phyloP scores from a whole-genome alignment of 164 flowering plant species.

The Santalum album region DNA sequence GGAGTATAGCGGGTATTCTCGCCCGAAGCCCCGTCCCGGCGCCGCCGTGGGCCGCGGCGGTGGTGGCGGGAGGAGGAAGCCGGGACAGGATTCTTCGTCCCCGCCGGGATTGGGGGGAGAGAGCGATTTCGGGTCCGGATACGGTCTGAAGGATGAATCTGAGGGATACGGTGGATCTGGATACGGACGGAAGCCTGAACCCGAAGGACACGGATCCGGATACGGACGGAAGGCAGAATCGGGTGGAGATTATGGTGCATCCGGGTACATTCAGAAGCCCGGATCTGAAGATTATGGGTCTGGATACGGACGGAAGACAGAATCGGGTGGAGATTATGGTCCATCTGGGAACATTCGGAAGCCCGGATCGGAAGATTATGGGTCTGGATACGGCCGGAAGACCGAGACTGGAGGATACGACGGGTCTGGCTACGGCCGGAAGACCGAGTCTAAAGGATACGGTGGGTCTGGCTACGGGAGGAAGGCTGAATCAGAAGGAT shows the following conservation, averaged over 20 bases:
- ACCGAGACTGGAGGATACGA: conserved; percentile 1
- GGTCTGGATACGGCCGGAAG: not conserved
- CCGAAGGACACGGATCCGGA: conserved; percentile 9
- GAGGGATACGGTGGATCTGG: not conserved
- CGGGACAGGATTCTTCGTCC: no score
- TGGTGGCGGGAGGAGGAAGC: conserved; percentile 2
- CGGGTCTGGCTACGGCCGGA: conserved; percentile 18
- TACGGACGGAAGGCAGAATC: conserved; percentile 5
- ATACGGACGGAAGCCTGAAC: conserved; percentile 19
- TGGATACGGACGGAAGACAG: conserved; percentile 19
- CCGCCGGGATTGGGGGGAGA: conserved; percentile 6
- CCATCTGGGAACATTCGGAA: not conserved
- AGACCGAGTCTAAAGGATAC: conserved; percentile 10
- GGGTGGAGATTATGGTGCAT: not conserved
- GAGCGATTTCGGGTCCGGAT: conserved; percentile 26
- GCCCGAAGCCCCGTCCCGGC: conserved; percentile 31
- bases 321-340: not conserved
- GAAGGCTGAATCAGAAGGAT: conserved; percentile 8
- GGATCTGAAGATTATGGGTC: conserved; percentile 13
- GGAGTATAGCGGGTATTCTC: conserved; percentile 60
- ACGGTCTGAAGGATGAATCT: conserved; percentile 14
- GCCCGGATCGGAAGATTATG: not conserved
- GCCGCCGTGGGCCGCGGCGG: conserved; percentile 1
- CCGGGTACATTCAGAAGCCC: not conserved
- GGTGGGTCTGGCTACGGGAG: conserved; percentile 11